Conservation (phyloP, 1,284 basidiomycete species). For the Moesziomyces parantarcticus region DNA sequence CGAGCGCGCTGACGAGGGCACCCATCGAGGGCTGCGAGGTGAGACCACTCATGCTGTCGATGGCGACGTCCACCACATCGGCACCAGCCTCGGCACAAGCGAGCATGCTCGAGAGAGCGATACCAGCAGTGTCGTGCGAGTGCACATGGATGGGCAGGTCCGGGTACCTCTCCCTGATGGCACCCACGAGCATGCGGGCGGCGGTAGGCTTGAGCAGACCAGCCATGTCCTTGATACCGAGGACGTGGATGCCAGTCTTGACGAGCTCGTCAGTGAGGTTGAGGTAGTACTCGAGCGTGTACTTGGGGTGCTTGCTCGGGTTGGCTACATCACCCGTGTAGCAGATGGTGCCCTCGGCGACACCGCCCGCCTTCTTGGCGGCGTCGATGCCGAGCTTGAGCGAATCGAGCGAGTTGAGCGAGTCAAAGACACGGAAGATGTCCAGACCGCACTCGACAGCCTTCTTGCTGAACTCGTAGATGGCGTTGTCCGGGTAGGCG, state of each 20-base stretch:
- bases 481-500: constrained; percentile 98
- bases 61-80: constrained; percentile 97
- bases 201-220: constrained; percentile 95
- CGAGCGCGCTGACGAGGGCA: constrained; percentile 90
- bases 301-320: constrained; percentile 90
- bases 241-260: constrained; percentile 92
- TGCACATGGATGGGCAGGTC: constrained; percentile 99
- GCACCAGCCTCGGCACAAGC: constrained; percentile 95
- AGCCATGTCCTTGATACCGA: constrained; percentile 99
- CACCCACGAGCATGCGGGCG: constrained; percentile 89
- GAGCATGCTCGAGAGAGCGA: constrained; percentile 95
- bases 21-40: constrained; percentile 99
- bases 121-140: constrained; percentile 99
- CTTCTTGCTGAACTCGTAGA: constrained; percentile 83
- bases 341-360: constrained; percentile 87
- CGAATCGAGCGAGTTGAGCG: constrained; percentile 72
- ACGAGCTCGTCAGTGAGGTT: constrained; percentile 95
- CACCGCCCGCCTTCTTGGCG: constrained; percentile 99
- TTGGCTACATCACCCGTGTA: constrained; percentile 98
- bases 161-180: constrained; percentile 94
- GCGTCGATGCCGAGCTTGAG: constrained; percentile 80
- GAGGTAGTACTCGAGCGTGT: constrained; percentile 97
- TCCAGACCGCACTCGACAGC: constrained; percentile 99
- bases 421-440: constrained; percentile 99
- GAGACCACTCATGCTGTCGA: constrained; percentile 94